Percentiles rank a stretch among this genome's conserved stretches.
phyloP scores from a whole-genome alignment of 768 basidiomycete genomes.

The Kwoniella sp. region DNA sequence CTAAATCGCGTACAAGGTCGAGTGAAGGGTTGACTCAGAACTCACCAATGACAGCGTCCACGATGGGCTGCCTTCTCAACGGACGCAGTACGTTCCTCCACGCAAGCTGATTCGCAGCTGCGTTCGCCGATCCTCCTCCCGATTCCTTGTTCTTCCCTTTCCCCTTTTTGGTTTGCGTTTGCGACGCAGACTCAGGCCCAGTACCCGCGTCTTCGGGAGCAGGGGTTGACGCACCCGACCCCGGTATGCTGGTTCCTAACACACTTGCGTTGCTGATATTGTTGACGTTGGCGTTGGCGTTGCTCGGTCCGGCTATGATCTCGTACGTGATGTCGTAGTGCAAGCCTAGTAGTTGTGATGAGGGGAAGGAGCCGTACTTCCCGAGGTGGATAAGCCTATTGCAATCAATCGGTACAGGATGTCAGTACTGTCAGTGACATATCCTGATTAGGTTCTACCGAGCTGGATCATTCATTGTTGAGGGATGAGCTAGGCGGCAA shows the following conservation, averaged over 20 bases:
- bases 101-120: conserved; percentile 55
- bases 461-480: too few species aligned
- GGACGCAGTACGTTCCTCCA: conserved; percentile 44
- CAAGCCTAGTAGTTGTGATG: conserved; percentile 75
- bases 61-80: conserved; percentile 32
- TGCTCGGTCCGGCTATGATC: conserved; percentile 57
- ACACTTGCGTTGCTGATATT: too few species aligned
- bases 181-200: conserved; percentile 11
- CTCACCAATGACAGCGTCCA: conserved; percentile 48
- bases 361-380: conserved; percentile 80
- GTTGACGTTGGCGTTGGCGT: not conserved
- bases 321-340: conserved; percentile 90
- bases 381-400: conserved; percentile 73
- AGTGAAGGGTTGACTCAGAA: not conserved
- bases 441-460: too few species aligned
- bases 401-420: not conserved
- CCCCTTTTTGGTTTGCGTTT: conserved; percentile 24
- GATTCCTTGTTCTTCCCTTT: conserved; percentile 62
- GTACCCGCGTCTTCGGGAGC: not conserved
- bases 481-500: too few species aligned
- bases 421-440: conserved; percentile 10
- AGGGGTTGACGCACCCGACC: not conserved
- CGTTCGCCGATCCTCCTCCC: conserved; percentile 64
- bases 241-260: not conserved
- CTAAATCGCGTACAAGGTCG: too few species aligned